These are phyloP conservation scores for Fusarium algeriense DNA, from an alignment of 2,329 filamentous ascomycete genomes.

Conservation along the genomic window DNA sequence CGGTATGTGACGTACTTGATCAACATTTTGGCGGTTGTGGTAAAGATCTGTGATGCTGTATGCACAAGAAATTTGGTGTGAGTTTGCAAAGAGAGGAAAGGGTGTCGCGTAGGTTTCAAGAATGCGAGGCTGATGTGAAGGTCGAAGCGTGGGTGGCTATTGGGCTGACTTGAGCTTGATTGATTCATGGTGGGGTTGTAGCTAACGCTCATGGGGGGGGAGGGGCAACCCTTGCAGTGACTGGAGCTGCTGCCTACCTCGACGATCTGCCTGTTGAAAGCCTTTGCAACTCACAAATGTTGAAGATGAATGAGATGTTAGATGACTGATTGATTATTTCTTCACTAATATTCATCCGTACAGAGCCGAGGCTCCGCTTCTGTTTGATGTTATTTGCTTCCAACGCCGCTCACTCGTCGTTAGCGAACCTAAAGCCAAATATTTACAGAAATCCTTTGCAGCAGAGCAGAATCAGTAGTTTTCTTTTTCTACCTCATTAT, in stretches of 20 bases:
- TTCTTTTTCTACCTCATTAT: slow-evolving; percentile 41
- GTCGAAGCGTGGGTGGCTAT: slow-evolving; percentile 21
- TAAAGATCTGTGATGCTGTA: neutral
- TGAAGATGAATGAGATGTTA: neutral
- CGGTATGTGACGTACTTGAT: slow-evolving; percentile 62
- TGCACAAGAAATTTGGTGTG: neutral
- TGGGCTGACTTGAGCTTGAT: slow-evolving; percentile 40
- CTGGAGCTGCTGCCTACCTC: slow-evolving; percentile 14
- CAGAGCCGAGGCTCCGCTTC: neutral
- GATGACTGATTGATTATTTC: neutral
- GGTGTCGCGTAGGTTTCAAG: slow-evolving; percentile 11
- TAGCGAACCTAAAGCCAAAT: neutral
- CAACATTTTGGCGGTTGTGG: slow-evolving; percentile 52
- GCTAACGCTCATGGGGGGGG: slow-evolving; percentile 30
- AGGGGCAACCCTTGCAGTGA: slow-evolving; percentile 32
- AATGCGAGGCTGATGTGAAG: slow-evolving; percentile 43
- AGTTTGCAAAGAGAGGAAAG: neutral
- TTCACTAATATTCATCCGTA: neutral
- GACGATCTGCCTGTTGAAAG: neutral
- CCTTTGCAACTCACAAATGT: neutral
- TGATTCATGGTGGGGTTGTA: slow-evolving; percentile 43
- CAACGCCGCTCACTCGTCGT: neutral
- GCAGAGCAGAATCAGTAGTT: slow-evolving; percentile 44
- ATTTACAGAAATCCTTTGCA: neutral
- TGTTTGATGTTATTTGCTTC: neutral